phyloP scores from a whole-genome alignment of 352 stramenopile genomes.

The Phytophthora melonis region DNA sequence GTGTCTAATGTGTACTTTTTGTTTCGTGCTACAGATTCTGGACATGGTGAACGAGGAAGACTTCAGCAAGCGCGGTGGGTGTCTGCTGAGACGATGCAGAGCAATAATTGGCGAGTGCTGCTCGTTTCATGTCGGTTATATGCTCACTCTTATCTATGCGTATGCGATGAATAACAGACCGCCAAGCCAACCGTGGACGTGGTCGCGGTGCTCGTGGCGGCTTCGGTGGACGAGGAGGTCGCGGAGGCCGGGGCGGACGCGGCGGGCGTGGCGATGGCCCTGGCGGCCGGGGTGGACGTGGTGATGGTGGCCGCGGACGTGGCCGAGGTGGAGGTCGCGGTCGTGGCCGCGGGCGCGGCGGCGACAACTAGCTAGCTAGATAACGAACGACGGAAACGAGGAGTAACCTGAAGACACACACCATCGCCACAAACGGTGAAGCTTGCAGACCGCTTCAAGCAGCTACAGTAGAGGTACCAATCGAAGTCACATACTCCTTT shows the following conservation, averaged over 20 bases:
- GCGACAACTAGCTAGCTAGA: slow-evolving; percentile 48
- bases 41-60: slow-evolving; percentile 97
- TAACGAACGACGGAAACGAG: not conserved
- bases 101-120: not conserved
- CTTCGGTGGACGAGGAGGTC: slow-evolving; percentile 55
- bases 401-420: not conserved
- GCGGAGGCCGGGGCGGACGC: slow-evolving; percentile 49
- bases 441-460: not conserved
- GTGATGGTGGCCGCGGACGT: slow-evolving; percentile 42
- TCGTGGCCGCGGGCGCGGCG: slow-evolving; percentile 48
- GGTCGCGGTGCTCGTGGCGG: slow-evolving; percentile 72
- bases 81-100: slow-evolving; percentile 5
- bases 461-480: slow-evolving; percentile 31
- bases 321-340: slow-evolving; percentile 43
- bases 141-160: slow-evolving; percentile 19
- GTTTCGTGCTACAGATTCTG: slow-evolving; percentile 65
- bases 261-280: slow-evolving; percentile 39
- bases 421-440: slow-evolving; percentile 17
- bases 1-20: not conserved
- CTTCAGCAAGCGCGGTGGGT: slow-evolving; percentile 77
- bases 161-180: slow-evolving; percentile 49
- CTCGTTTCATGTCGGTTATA: slow-evolving; percentile 16
- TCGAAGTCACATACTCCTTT: slow-evolving; percentile 15
- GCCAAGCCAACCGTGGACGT: slow-evolving; percentile 74
- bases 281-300: slow-evolving; percentile 45